Percentiles rank a stretch among this genome's conserved stretches.
These are phyloP conservation scores for Acacia acuminata DNA, from an alignment of 306 rosid genomes.

Conservation along the genomic window DNA sequence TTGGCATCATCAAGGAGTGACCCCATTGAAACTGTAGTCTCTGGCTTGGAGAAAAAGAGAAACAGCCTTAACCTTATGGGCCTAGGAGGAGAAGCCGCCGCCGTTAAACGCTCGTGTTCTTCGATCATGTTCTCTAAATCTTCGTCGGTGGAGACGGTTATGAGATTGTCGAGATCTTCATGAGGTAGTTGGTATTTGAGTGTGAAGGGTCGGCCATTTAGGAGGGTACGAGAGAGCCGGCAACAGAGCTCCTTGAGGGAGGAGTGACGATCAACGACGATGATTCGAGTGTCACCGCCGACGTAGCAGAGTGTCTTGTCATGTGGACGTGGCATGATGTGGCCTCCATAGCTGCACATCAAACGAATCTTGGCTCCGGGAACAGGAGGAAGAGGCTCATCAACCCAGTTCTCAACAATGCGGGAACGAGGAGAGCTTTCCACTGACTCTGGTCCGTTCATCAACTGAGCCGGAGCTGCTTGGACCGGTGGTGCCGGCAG, in stretches of 20 bases:
- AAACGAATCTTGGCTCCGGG: conserved; percentile 83
- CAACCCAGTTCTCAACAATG: conserved; percentile 56
- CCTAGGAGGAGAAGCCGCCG: conserved; percentile 35
- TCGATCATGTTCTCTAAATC: conserved; percentile 95
- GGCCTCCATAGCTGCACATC: conserved; percentile 99
- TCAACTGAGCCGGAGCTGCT: conserved; percentile 36
- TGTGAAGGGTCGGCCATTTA: conserved; percentile 73
- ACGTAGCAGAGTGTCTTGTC: conserved; percentile 86
- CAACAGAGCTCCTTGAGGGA: conserved; percentile 61
- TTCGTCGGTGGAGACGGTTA: conserved; percentile 75
- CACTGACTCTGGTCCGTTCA: conserved; percentile 45
- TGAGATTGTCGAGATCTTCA: conserved; percentile 82
- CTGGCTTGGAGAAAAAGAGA: conserved; percentile 73
- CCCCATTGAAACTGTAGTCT: conserved; percentile 78
- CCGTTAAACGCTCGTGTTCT: conserved; percentile 67
- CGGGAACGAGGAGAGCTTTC: conserved; percentile 71
- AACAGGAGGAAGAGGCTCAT: conserved; percentile 55
- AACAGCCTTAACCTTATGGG: conserved; percentile 76
- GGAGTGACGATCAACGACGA: conserved; percentile 70
- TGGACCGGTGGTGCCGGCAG: conserved; percentile 15
- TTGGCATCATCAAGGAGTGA: conserved; percentile 75
- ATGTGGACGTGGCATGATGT: conserved; percentile 92
- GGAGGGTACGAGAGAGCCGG: conserved; percentile 68
- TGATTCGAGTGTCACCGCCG: conserved; percentile 92
- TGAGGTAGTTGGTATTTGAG: conserved; percentile 87